Conservation (phyloP, 768 basidiomycete species). For the Mycena venus region DNA sequence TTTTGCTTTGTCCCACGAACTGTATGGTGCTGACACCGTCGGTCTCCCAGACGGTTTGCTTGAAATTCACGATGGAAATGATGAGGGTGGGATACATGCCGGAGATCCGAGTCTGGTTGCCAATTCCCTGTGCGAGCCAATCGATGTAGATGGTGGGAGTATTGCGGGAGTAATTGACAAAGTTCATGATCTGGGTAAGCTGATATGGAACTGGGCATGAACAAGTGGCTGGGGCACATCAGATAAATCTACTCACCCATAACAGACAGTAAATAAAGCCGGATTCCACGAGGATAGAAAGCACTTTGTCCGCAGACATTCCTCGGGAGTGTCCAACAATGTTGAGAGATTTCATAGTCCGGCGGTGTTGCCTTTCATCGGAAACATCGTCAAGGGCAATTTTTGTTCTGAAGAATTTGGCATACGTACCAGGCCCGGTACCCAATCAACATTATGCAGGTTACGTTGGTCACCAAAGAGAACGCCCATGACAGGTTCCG, state of each 20-base stretch:
- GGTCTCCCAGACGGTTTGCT: constrained; percentile 20
- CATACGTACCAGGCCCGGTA: constrained; percentile 27
- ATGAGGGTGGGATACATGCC: constrained; percentile 31
- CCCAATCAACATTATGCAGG: no score
- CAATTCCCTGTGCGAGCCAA: neutral
- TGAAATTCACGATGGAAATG: constrained; percentile 26
- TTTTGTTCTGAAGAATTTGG: neutral
- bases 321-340: neutral
- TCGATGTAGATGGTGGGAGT: neutral
- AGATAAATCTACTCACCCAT: constrained; percentile 18
- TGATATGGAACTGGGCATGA: neutral
- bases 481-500: constrained; percentile 29
- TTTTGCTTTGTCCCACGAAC: no score
- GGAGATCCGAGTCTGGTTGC: constrained; percentile 25
- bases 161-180: neutral
- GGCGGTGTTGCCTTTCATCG: constrained; percentile 10
- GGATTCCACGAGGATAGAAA: constrained; percentile 32
- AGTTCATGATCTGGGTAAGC: constrained; percentile 22
- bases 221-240: neutral
- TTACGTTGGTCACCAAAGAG: constrained; percentile 23
- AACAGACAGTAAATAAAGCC: constrained; percentile 33
- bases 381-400: neutral
- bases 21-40: neutral
- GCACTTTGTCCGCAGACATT: constrained; percentile 12
- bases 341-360: neutral